Conservation (phyloP, 148 eudicot species). For the Gaultheria prostrata region DNA sequence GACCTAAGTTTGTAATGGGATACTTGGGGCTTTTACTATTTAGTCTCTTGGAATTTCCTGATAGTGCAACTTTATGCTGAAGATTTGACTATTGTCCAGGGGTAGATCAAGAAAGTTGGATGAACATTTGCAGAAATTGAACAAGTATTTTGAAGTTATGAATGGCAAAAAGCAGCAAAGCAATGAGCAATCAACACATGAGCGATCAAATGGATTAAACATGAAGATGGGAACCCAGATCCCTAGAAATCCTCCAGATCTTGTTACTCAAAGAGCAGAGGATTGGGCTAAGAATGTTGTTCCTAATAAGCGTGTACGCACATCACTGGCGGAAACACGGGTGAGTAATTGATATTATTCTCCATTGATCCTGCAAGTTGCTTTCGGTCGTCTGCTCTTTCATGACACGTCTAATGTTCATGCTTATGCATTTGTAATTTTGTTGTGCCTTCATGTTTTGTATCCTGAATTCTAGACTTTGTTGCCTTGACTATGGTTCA, state of each 20-base stretch:
- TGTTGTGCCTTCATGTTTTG: not conserved
- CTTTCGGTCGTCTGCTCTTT: not conserved
- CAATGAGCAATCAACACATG: slow-evolving; percentile 28
- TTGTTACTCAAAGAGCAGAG: slow-evolving; percentile 38
- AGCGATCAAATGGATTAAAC: slow-evolving; percentile 40
- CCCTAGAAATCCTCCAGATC: slow-evolving; percentile 34
- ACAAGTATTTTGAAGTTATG: slow-evolving; percentile 30
- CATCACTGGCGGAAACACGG: slow-evolving; percentile 38
- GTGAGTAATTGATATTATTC: slow-evolving; percentile 23
- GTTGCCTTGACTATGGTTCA: not conserved
- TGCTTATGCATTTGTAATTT: not conserved
- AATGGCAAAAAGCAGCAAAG: slow-evolving; percentile 49
- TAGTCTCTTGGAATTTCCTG: not conserved
- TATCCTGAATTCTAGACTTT: not conserved
- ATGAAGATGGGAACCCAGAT: slow-evolving; percentile 35
- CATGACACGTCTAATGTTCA: not conserved
- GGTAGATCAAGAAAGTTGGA: slow-evolving; percentile 38
- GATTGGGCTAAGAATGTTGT: slow-evolving; percentile 25
- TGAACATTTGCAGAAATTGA: slow-evolving; percentile 38
- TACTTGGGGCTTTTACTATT: not conserved
- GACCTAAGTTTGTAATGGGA: not conserved
- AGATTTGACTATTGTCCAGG: slow-evolving; percentile 25
- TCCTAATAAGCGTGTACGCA: slow-evolving; percentile 43
- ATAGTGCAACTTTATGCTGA: not conserved
- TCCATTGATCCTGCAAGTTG: not conserved